Percentiles rank a stretch among this genome's conserved stretches.
Conservation (phyloP, 1,139 yeast genomes). For the Magnusiomyces ingens region DNA sequence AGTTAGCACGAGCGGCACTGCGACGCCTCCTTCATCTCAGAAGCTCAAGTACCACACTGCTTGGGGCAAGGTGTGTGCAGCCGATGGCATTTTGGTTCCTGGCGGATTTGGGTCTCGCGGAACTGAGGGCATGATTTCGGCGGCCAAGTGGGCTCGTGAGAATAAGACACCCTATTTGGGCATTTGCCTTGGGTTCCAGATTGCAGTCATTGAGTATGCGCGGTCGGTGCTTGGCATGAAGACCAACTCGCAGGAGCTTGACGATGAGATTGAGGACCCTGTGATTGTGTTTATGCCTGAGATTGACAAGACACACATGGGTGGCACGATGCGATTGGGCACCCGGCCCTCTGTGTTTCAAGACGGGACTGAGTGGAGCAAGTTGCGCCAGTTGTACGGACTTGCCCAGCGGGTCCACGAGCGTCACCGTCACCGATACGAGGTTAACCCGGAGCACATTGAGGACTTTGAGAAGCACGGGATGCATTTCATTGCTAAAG, state of each 20-base stretch:
- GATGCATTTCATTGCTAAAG: conserved; percentile 84
- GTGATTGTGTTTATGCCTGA: conserved; percentile 98
- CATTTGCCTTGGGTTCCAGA: conserved; percentile 94
- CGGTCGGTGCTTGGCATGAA: conserved; percentile 70
- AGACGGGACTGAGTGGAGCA: conserved; percentile 59
- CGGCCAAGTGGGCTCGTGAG: conserved; percentile 97
- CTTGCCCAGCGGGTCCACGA: conserved; percentile 63
- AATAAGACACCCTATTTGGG: conserved; percentile 91
- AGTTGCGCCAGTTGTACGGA: conserved; percentile 76
- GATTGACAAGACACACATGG: conserved; percentile 89
- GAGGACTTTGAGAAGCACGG: conserved; percentile 67
- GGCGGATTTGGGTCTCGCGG: conserved; percentile 99
- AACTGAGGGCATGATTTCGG: conserved; percentile 95
- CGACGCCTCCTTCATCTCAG: conserved; percentile 31
- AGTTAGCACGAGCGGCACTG: background rate
- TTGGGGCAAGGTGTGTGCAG: conserved; percentile 89
- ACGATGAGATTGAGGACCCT: conserved; percentile 57
- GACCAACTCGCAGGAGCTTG: conserved; percentile 84
- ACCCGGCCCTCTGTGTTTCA: conserved; percentile 83
- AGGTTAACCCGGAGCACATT: conserved; percentile 82
- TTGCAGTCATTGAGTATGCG: conserved; percentile 91
- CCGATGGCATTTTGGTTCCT: conserved; percentile 96
- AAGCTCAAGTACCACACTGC: conserved; percentile 86
- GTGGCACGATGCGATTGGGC: conserved; percentile 99
- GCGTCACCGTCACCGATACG: conserved; percentile 98